Conservation (phyloP, 257 asterid species). For the Mentha longifolia region DNA sequence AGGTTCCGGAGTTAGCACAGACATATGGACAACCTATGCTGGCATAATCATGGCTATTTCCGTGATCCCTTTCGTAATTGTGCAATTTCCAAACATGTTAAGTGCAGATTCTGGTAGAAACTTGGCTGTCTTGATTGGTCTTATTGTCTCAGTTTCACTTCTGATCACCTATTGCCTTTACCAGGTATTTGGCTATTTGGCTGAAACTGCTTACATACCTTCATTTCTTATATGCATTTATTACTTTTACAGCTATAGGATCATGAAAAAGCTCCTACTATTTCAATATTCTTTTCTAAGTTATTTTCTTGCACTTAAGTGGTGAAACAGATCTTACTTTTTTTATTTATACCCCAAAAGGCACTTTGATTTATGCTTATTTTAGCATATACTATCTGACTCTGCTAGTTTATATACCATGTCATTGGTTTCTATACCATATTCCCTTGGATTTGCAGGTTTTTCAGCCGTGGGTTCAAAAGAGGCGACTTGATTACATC, state of each 20-base stretch:
- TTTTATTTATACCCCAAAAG: no score
- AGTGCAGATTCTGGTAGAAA: constrained; percentile 64
- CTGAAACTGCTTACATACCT: not conserved
- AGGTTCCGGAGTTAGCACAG: constrained; percentile 90
- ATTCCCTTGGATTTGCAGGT: constrained; percentile 46
- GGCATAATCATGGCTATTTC: constrained; percentile 87
- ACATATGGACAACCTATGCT: constrained; percentile 85
- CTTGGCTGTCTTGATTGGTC: constrained; percentile 70
- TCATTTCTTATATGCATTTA: not conserved
- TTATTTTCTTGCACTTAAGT: no score
- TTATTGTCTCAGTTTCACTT: constrained; percentile 61
- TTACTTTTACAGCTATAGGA: no score
- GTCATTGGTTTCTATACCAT: not conserved
- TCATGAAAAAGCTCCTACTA: no score
- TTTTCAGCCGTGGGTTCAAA: constrained; percentile 88
- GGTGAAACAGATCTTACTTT: no score
- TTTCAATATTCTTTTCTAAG: no score
- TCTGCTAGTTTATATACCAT: no score
- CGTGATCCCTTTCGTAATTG: constrained; percentile 74
- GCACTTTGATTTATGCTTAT: no score
- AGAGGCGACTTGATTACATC: constrained; percentile 65
- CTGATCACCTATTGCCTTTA: constrained; percentile 76
- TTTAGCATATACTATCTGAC: no score
- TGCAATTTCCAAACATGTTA: constrained; percentile 75
- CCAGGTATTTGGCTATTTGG: constrained; percentile 56